Evolutionary conservation across 352 stramenopile genomes (phyloP).

Genomic region (Pythium brachiatum): DNA sequence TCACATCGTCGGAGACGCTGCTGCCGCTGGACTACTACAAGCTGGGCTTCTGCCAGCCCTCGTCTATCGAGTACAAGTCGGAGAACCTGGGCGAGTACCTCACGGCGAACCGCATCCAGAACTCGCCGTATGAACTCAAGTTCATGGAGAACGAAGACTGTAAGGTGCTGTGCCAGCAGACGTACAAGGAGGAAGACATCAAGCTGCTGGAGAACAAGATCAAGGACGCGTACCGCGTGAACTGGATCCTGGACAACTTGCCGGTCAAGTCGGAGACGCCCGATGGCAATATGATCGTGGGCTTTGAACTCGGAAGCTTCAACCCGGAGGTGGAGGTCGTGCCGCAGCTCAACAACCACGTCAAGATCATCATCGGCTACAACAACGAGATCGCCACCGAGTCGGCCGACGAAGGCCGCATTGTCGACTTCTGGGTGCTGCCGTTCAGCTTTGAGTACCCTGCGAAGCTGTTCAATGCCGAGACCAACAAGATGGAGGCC

Average conservation of each 20-base stretch:
- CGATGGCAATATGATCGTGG: constrained; percentile 69
- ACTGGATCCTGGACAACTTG: constrained; percentile 99
- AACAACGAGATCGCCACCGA: constrained; percentile 83
- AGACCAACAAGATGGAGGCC: constrained; percentile 65
- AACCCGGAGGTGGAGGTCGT: constrained; percentile 91
- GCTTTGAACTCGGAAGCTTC: constrained; percentile 88
- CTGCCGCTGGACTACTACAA: constrained; percentile 98
- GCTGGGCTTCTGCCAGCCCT: constrained; percentile 94
- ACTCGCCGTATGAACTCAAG: constrained; percentile 96
- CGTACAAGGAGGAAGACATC: constrained; percentile 91
- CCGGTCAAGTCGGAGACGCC: constrained; percentile 78
- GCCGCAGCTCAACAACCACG: constrained; percentile 97
- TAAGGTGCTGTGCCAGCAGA: constrained; percentile 69
- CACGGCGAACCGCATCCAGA: constrained; percentile 98
- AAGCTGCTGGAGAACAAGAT: constrained; percentile 93
- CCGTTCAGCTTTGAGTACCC: constrained; percentile 96
- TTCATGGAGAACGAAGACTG: constrained; percentile 79
- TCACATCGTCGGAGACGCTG: constrained; percentile 94
- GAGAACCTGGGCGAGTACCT: constrained; percentile 99
- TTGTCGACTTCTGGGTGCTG: constrained; percentile 98
- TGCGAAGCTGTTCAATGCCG: constrained; percentile 62
- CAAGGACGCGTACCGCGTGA: constrained; percentile 97
- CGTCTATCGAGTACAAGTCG: constrained; percentile 94
- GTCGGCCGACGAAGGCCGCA: constrained; percentile 87
- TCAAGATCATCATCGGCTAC: constrained; percentile 99